A percentile compares a stretch with the other conserved stretches of the same genome.
phyloP scores from a whole-genome alignment of 305 asterid species.

The Fraxinus paxiana region DNA sequence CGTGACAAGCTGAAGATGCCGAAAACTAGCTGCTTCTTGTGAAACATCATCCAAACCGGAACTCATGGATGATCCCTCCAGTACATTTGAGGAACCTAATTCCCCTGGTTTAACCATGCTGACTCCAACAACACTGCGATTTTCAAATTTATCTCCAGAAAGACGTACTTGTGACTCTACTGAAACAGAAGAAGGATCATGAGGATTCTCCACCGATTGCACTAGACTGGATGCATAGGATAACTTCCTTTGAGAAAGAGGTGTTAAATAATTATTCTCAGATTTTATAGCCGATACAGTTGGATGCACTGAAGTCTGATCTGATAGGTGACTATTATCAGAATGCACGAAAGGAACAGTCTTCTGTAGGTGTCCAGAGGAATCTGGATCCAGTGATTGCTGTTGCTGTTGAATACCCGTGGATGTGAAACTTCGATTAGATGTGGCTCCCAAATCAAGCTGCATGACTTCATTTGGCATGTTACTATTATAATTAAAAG shows the following conservation, averaged over 20 bases:
- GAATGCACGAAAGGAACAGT: slow-evolving; percentile 35
- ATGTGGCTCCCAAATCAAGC: slow-evolving; percentile 32
- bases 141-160: slow-evolving; percentile 40
- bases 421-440: slow-evolving; percentile 31
- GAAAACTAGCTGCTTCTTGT: slow-evolving; percentile 71
- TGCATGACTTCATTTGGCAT: slow-evolving; percentile 32
- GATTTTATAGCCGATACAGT: slow-evolving; percentile 43
- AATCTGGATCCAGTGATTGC: slow-evolving; percentile 27
- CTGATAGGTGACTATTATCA: slow-evolving; percentile 43
- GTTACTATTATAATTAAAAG: slow-evolving; percentile 33
- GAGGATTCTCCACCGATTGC: slow-evolving; percentile 32
- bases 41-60: slow-evolving; percentile 55
- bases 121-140: slow-evolving; percentile 34
- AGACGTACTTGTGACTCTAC: slow-evolving; percentile 28
- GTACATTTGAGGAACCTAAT: slow-evolving; percentile 53
- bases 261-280: slow-evolving; percentile 40
- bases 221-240: slow-evolving; percentile 46
- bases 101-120: slow-evolving; percentile 36
- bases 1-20: slow-evolving; percentile 77
- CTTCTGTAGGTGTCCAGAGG: slow-evolving; percentile 37
- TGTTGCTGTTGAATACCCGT: slow-evolving; percentile 31
- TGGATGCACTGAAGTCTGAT: slow-evolving; percentile 34
- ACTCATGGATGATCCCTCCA: slow-evolving; percentile 52
- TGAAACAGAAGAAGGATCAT: slow-evolving; percentile 32
- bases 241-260: slow-evolving; percentile 47